Base-by-base conservation (phyloP, 306 rosid species). In the Lablab purpureus region DNA sequence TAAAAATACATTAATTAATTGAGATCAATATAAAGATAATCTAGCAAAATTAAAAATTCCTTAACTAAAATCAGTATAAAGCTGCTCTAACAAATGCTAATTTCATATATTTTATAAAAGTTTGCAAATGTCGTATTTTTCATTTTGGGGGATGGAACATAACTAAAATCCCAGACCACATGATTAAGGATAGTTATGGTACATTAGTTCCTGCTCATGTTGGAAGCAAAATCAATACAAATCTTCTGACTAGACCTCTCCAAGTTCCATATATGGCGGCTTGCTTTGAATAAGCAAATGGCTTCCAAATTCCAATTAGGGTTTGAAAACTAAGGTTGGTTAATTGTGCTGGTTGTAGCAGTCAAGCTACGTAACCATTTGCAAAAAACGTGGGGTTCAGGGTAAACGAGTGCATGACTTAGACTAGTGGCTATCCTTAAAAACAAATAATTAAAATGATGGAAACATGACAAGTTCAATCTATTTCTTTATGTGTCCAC, bases 301-400 rank as follows among this genome's bases (percentile, higher is more conserved):
- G 67, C 12, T 62, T 28, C 43, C 43, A 62, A n/a, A 5, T 62
- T 28, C 43, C 43, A 62, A n/a, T 17, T 8, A 34, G 36, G 25
- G 69, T 25, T 63, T n/a, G 69, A 7, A 62, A 18, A 5, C 10
- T 37, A 66, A 76, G 34, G 72, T 23, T 65, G 0, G 36, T 41
- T 64, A 15, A 28, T 60, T 74, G 21, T 9, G 1, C 22, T 45
- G 34, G 67, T 36, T 17, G 30, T 77, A 40, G 51, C 50, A 56
- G 59, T 41, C 22, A 50, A 58, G 14, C 7, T 59, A 69, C 71
- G 71, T 49, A 40, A 55, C 47, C 75, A 58, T 68, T 19, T 43
- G 10, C 41, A 56, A 23, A 50, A 19, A 59, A 10, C 58, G 21
- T n/a, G 49, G 67, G 65, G 52, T 50, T 64, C 37, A 49, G 22